Conservation (phyloP, 2,329 filamentous ascomycete species). For the Trichophyton mentagrophytes region DNA sequence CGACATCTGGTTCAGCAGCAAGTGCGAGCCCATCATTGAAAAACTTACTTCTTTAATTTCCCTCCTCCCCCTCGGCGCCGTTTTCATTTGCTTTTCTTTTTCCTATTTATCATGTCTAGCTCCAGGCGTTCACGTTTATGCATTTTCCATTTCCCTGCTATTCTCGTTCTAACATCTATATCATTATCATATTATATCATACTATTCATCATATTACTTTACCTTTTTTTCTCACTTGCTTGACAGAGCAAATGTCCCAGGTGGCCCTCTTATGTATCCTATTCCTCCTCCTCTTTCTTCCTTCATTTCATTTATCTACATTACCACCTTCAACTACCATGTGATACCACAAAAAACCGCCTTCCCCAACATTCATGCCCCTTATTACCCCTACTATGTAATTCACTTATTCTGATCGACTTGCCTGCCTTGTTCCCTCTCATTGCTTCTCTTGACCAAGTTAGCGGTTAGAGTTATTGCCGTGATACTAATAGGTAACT, state of each 20-base stretch:
- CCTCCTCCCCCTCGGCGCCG: neutral
- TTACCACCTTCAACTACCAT: too few species aligned
- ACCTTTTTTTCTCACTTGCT: too few species aligned
- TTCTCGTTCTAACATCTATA: neutral
- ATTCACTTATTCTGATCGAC: neutral
- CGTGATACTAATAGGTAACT: neutral
- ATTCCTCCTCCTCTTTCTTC: slow-evolving; percentile 7
- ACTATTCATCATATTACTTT: neutral
- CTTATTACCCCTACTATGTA: neutral
- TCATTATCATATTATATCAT: neutral
- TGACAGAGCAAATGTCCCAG: neutral
- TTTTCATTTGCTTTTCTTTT: neutral
- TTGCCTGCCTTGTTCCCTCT: neutral
- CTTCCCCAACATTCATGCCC: neutral
- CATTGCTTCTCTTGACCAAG: neutral
- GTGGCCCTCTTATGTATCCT: slow-evolving; percentile 9
- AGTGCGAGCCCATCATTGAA: slow-evolving; percentile 65
- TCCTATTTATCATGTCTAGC: neutral
- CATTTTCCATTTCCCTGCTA: too few species aligned
- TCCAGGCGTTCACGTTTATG: neutral
- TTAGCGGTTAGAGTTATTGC: neutral
- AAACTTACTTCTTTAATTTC: slow-evolving; percentile 53
- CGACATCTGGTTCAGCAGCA: slow-evolving; percentile 40
- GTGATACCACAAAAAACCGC: neutral
- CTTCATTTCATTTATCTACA: neutral